Conservation (phyloP, 768 basidiomycete genomes). For the Suillus subaureus region DNA sequence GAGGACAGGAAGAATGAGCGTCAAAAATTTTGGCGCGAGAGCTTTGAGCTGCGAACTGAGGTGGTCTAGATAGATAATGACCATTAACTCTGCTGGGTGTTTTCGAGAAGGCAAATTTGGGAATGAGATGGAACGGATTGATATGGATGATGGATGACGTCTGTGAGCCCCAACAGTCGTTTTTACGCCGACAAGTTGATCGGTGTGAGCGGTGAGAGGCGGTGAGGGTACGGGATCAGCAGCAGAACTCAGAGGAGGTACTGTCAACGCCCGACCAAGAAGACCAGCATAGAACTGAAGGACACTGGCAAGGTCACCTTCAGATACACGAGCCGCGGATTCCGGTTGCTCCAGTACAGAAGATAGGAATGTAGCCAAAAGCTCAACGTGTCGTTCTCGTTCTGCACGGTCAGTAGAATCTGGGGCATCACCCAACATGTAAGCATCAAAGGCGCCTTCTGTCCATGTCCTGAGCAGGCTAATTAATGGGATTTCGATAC, state of each 20-base stretch:
- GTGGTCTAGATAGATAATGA: constrained; percentile 63
- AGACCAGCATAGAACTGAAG: constrained; percentile 62
- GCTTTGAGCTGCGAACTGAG: constrained; percentile 62
- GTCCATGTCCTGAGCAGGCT: constrained; percentile 67
- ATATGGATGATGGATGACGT: constrained; percentile 64
- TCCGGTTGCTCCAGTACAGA: constrained; percentile 51
- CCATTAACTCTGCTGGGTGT: constrained; percentile 65
- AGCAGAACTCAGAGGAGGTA: constrained; percentile 26
- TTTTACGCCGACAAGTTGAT: constrained; percentile 26
- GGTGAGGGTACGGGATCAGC: constrained; percentile 19
- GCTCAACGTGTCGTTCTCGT: constrained; percentile 64
- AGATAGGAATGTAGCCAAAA: constrained; percentile 60
- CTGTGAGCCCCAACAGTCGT: constrained; percentile 46
- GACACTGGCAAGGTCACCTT: constrained; percentile 56
- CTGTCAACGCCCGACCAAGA: constrained; percentile 53
- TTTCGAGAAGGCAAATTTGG: constrained; percentile 33
- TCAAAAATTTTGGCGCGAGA: constrained; percentile 55
- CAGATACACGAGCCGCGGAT: constrained; percentile 61
- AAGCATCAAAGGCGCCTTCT: constrained; percentile 60
- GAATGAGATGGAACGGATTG: constrained; percentile 45
- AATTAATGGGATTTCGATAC: constrained; percentile 62
- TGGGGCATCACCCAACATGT: constrained; percentile 34
- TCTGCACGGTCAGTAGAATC: constrained; percentile 51
- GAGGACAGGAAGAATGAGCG: constrained; percentile 66
- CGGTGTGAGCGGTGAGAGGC: constrained; percentile 35